A percentile compares a stretch with the other conserved stretches of the same genome.
phyloP scores from a whole-genome alignment of 805 yeast species.

The Maudiozyma saulgeensis region DNA sequence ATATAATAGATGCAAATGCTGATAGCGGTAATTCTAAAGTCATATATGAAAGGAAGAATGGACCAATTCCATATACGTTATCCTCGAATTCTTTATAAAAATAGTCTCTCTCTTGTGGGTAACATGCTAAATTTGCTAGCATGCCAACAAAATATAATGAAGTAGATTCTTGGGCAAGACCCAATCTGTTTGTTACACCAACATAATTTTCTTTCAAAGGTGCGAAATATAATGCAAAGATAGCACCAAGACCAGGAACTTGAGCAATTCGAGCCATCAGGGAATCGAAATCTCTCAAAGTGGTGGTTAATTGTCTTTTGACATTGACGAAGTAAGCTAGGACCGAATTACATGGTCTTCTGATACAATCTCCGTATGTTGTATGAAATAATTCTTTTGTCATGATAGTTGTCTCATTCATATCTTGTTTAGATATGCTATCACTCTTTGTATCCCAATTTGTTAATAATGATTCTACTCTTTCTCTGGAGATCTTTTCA shows the following conservation, averaged over 20 bases:
- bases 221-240: conserved; percentile 60
- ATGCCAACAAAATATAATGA: conserved; percentile 72
- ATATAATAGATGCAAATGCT: conserved; percentile 40
- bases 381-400: conserved; percentile 10
- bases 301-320: conserved; percentile 29
- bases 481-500: conserved; percentile 32
- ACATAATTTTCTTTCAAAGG: conserved; percentile 39
- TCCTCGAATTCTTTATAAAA: conserved; percentile 76
- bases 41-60: conserved; percentile 42
- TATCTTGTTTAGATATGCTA: not conserved
- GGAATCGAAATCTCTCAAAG: conserved; percentile 46
- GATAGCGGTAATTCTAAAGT: conserved; percentile 26
- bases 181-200: conserved; percentile 60
- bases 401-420: conserved; percentile 3
- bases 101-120: conserved; percentile 62
- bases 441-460: conserved; percentile 28
- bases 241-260: conserved; percentile 50
- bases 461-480: conserved; percentile 33
- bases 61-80: conserved; percentile 52
- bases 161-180: conserved; percentile 63
- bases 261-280: conserved; percentile 57
- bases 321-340: conserved; percentile 34
- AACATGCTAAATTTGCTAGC: conserved; percentile 66
- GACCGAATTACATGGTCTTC: conserved; percentile 13
- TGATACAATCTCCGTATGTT: conserved; percentile 14